These are phyloP conservation scores for Parastagonospora avenae DNA, from an alignment of 2,329 filamentous ascomycete genomes.

Conservation along the genomic window DNA sequence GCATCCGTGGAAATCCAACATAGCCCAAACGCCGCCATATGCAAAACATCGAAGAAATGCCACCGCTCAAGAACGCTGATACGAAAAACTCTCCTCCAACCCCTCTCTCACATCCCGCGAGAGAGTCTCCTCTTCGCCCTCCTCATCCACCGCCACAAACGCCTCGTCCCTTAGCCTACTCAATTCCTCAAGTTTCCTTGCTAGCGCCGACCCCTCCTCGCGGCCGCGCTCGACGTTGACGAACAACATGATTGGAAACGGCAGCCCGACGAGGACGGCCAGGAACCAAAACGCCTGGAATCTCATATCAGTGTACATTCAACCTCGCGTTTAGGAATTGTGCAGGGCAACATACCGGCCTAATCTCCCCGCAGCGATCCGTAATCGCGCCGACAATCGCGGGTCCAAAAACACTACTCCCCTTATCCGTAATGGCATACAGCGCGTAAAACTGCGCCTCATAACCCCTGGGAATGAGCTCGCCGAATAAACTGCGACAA, in stretches of 20 bases:
- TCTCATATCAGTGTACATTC: not conserved
- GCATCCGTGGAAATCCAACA: not conserved
- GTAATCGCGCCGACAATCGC: conserved; percentile 93
- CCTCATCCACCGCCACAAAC: conserved; percentile 8
- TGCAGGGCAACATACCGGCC: conserved; percentile 48
- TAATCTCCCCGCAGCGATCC: conserved; percentile 63
- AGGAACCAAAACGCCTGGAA: conserved; percentile 84
- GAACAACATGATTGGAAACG: conserved; percentile 81
- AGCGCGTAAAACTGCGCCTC: conserved; percentile 96
- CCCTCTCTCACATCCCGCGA: conserved; percentile 18
- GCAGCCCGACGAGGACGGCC: conserved; percentile 79
- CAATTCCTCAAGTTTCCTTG: conserved; percentile 42
- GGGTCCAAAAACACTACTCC: conserved; percentile 90
- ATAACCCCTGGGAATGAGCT: conserved; percentile 90
- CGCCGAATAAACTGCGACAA: conserved; percentile 88
- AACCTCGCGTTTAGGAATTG: too few relatives aligned
- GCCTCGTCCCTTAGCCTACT: conserved; percentile 14
- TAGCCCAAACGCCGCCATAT: too few relatives aligned
- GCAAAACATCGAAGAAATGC: conserved; percentile 6
- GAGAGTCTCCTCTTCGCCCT: conserved; percentile 14
- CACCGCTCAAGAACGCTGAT: conserved; percentile 16
- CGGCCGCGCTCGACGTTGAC: conserved; percentile 75
- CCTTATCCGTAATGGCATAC: conserved; percentile 97
- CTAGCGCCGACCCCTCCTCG: conserved; percentile 49
- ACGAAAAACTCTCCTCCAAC: conserved; percentile 20